Percentiles rank a stretch among this genome's conserved stretches.
These are phyloP conservation scores for Aspergillus sclerotioniger DNA, from an alignment of 495 filamentous ascomycete species.

Conservation along the genomic window DNA sequence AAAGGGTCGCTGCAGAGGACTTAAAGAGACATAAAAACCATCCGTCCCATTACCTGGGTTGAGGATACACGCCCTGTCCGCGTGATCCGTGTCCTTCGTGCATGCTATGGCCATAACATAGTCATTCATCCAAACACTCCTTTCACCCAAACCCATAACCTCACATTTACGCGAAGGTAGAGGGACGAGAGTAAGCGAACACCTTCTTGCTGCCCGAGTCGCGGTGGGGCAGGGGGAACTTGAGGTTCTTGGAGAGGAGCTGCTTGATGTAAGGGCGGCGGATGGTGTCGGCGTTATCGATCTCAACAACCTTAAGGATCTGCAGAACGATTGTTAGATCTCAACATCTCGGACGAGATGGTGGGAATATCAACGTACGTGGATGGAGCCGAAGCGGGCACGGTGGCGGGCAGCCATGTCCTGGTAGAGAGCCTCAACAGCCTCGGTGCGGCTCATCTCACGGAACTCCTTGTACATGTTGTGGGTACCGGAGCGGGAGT, in stretches of 20 bases:
- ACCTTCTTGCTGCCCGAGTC: conserved; percentile 81
- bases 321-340: conserved; percentile 36
- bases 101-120: conserved; percentile 50
- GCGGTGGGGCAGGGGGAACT: conserved; percentile 98
- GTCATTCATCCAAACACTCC: conserved; percentile 50
- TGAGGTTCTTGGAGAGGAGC: conserved; percentile 88
- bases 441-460: conserved; percentile 91
- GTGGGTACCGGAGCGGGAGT: conserved; percentile 99
- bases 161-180: conserved; percentile 72
- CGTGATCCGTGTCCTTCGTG: conserved; percentile 44
- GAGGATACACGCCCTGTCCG: conserved; percentile 41
- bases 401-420: conserved; percentile 99
- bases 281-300: conserved; percentile 88
- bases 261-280: conserved; percentile 99
- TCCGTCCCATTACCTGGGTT: conserved; percentile 35
- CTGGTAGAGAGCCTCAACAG: conserved; percentile 96
- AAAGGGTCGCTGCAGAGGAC: conserved; percentile 47
- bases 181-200: conserved; percentile 85
- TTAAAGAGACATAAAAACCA: conserved; percentile 46
- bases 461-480: conserved; percentile 99
- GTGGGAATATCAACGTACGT: conserved; percentile 62
- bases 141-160: conserved; percentile 36
- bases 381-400: conserved; percentile 93
- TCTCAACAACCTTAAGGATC: conserved; percentile 97
- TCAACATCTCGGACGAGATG: not conserved